Conservation (phyloP, 1,284 basidiomycete genomes). For the Albatrellus sp. region DNA sequence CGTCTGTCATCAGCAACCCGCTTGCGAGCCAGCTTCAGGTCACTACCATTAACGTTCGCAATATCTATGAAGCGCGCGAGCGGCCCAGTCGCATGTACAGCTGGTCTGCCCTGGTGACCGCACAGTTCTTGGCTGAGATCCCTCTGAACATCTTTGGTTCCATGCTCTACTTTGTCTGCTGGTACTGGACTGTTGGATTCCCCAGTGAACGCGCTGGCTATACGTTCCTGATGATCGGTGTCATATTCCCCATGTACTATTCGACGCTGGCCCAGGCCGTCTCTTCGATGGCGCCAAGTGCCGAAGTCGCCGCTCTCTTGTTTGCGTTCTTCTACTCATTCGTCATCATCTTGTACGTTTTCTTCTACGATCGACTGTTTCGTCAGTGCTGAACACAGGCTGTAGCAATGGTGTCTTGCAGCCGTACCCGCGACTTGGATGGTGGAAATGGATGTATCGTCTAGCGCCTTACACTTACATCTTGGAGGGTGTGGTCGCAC, state of each 20-base stretch:
- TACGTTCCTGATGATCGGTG: conserved; percentile 39
- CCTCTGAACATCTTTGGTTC: conserved; percentile 57
- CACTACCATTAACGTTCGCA: conserved; percentile 28
- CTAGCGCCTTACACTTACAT: conserved; percentile 68
- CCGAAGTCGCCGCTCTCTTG: conserved; percentile 49
- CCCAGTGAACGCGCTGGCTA: conserved; percentile 38
- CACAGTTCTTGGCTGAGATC: conserved; percentile 48
- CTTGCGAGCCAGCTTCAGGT: conserved; percentile 40
- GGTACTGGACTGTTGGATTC: conserved; percentile 61
- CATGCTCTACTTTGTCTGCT: conserved; percentile 47
- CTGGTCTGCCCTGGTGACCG: conserved; percentile 62
- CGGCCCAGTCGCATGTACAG: conserved; percentile 12
- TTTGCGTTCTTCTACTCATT: conserved; percentile 53
- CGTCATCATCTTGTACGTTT: conserved; percentile 47
- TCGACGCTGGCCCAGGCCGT: conserved; percentile 29
- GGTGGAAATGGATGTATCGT: conserved; percentile 80
- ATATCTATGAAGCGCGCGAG: background rate
- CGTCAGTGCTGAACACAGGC: background rate
- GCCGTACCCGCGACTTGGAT: conserved; percentile 50
- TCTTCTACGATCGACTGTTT: background rate
- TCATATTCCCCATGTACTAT: conserved; percentile 45
- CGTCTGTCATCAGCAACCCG: conserved; percentile 29
- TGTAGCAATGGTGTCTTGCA: conserved; percentile 54
- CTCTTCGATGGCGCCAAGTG: conserved; percentile 53
- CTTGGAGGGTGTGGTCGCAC: conserved; percentile 42